These are phyloP conservation scores for Venturia asperata DNA, from an alignment of 2,329 filamentous ascomycete genomes.

Conservation along the genomic window DNA sequence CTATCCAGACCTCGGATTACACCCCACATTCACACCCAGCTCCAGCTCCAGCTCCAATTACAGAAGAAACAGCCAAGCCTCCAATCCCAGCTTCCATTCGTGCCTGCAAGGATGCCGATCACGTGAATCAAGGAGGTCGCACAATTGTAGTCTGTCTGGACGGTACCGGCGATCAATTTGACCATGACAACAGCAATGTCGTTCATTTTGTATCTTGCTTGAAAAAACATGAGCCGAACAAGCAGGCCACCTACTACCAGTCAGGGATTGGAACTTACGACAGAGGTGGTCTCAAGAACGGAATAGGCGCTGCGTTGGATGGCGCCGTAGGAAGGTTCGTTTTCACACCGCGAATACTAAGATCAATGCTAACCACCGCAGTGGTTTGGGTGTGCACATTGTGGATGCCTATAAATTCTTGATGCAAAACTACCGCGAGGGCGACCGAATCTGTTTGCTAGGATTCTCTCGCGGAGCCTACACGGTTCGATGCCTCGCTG, in stretches of 20 bases:
- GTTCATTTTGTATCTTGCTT: conserved; percentile 37
- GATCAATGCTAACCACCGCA: not conserved
- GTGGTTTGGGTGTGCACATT: conserved; percentile 34
- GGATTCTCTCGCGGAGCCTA: conserved; percentile 37
- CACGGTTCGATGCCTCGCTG: conserved; percentile 36
- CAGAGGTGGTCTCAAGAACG: conserved; percentile 34
- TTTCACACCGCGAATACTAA: not conserved
- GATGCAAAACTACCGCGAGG: conserved; percentile 34
- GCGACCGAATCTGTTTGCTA: conserved; percentile 34
- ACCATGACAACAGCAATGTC: conserved; percentile 32
- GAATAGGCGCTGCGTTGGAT: conserved; percentile 35
- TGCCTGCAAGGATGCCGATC: conserved; percentile 26
- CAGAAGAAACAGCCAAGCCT: not conserved
- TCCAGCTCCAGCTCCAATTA: not conserved
- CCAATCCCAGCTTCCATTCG: conserved; percentile 27
- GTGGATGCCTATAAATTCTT: conserved; percentile 36
- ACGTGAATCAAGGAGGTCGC: conserved; percentile 24
- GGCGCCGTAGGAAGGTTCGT: conserved; percentile 35
- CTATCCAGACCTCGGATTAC: conserved; percentile 21
- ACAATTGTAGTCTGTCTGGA: conserved; percentile 39
- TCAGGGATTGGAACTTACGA: conserved; percentile 43
- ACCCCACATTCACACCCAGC: conserved; percentile 8
- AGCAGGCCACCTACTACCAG: conserved; percentile 39
- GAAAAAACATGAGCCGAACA: conserved; percentile 35
- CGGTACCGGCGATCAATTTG: conserved; percentile 41